Conservation (phyloP, 2,329 filamentous ascomycete genomes). For the Didymella pinodella region DNA sequence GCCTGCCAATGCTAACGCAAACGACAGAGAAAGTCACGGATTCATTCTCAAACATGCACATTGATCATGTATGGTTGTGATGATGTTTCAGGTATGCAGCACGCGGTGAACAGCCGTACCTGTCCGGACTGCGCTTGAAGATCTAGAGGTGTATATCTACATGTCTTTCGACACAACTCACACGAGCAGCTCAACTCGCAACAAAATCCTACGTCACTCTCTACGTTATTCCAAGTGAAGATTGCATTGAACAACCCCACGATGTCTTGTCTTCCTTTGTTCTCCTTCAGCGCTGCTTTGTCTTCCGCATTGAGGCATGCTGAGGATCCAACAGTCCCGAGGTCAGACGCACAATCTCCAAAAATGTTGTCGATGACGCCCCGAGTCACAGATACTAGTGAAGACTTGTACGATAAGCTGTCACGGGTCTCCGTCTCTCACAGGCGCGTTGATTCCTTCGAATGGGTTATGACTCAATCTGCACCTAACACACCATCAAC, state of each 20-base stretch:
- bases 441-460: conserved; percentile 16
- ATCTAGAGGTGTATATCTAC: conserved; percentile 1
- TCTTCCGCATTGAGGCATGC: background rate
- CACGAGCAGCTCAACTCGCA: no score
- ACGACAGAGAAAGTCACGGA: background rate
- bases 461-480: conserved; percentile 18
- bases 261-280: conserved; percentile 18
- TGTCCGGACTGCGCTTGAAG: background rate
- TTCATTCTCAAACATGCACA: background rate
- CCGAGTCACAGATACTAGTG: background rate
- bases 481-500: conserved; percentile 12
- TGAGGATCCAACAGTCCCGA: background rate
- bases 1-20: background rate
- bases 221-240: no score
- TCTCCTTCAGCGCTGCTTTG: conserved; percentile 6
- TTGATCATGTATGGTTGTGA: background rate
- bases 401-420: conserved; percentile 12
- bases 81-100: conserved; percentile 13
- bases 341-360: background rate
- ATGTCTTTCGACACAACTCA: no score
- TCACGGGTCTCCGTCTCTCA: conserved; percentile 17
- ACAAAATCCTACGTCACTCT: no score
- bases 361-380: background rate
- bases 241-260: background rate
- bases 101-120: background rate